A percentile compares a stretch with the other conserved stretches of the same genome.
Conservation (phyloP, 441 rosid genomes). For the Croton setiger region DNA sequence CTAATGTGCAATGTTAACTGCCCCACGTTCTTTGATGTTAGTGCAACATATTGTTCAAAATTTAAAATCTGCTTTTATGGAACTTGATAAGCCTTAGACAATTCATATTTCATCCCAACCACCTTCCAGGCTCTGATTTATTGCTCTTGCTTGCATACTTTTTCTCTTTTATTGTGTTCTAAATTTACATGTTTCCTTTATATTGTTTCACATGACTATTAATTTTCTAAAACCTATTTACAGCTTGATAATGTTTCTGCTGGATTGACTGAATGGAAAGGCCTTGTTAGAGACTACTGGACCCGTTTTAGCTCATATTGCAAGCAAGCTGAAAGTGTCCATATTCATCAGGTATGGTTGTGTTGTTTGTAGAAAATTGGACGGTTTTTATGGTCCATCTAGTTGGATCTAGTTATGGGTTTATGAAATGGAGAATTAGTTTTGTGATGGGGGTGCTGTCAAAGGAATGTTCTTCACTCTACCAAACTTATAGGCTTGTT, state of each 20-base stretch:
- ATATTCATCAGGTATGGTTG: slow-evolving; percentile 69
- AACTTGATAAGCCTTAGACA: background rate
- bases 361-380: slow-evolving; percentile 20
- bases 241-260: slow-evolving; percentile 99
- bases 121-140: background rate
- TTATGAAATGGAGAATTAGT: too few species aligned
- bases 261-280: slow-evolving; percentile 98
- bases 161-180: background rate
- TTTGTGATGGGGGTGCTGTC: too few species aligned
- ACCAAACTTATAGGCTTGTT: too few species aligned
- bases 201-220: slow-evolving; percentile 4
- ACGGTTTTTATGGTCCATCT: background rate
- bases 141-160: background rate
- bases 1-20: background rate
- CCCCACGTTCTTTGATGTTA: background rate
- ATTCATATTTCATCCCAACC: too few species aligned
- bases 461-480: too few species aligned
- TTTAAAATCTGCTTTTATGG: background rate
- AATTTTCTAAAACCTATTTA: slow-evolving; percentile 21
- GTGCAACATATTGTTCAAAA: background rate
- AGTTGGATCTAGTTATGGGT: too few species aligned
- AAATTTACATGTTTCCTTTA: too few species aligned
- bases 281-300: slow-evolving; percentile 93
- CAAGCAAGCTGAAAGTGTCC: slow-evolving; percentile 55
- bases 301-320: slow-evolving; percentile 86